Evolutionary conservation across 345 rosid species (phyloP), one percentile per base, ranked within the genome.

Genomic region (Erysimum cheiranthoides): DNA sequence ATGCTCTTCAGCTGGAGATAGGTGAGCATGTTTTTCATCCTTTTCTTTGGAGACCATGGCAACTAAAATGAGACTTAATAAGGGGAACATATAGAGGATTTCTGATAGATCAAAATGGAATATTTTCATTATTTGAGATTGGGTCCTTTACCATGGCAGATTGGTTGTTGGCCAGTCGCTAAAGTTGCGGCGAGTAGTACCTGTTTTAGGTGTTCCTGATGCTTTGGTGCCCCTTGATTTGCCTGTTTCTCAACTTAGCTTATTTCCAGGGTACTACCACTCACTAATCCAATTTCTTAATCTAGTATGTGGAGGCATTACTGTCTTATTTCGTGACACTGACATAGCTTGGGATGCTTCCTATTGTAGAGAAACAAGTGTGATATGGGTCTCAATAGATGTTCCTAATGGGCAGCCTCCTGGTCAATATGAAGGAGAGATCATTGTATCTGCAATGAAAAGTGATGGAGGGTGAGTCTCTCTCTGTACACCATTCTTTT

Each of bases 151-250:
- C 70, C 47, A 31, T 79, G 51, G 54, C 92, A 94, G 98, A 76
- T 78, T 94, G 84, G 72, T 85, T 80, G 82, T 84, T 80, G 98
- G 97, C 62, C 89, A 87, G 79, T 90, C 97, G 9, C 52, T 94
- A 62, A 87, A 75, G 17, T 54, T 92, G 67, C 79, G 96, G 45
- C 88, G 80, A 14, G 96, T 90, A 78, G 90, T 92, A 57, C 87
- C 96, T 11, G 77, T 94, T 70, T 73, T 94, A 75, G 96, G 98
- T 81, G 87, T 94, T 30, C 98, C 97, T 46, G 98, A 94, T 85
- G 98, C 98, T 83, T 91, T 94, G 69, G 97, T 90, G 47, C 98
- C 98, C 9, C 87, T 94, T 79, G 92, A 92, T 77, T 84, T 83
- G 52, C 97, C 97, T 52, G 66, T 83, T 74, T 74, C 88, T 76